Percentiles rank a stretch among this genome's conserved stretches.
Evolutionary conservation across 495 filamentous ascomycete genomes (phyloP).

Genomic region (Massariosphaeria phaeospora): DNA sequence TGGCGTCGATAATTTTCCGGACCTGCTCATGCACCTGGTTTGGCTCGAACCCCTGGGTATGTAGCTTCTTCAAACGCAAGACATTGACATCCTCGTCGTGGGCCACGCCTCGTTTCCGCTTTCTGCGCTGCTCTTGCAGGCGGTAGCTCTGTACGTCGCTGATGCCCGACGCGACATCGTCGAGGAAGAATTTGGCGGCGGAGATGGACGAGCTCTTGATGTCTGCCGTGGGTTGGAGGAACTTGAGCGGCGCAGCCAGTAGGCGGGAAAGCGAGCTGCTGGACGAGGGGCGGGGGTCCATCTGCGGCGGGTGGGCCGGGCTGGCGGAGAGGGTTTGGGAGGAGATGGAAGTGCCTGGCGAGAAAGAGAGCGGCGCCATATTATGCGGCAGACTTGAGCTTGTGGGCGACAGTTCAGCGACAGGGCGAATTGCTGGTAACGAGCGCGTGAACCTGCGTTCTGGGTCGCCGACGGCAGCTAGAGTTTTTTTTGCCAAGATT

Average conservation of each 20-base stretch:
- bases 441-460: too few species aligned
- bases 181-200: conserved; percentile 69
- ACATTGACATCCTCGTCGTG: conserved; percentile 42
- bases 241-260: conserved; percentile 52
- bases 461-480: too few species aligned
- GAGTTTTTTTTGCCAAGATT: too few species aligned
- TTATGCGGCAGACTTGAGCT: too few species aligned
- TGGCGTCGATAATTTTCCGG: conserved; percentile 63
- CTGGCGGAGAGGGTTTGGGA: conserved; percentile 35
- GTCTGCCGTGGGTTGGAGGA: conserved; percentile 61
- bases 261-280: too few species aligned
- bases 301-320: conserved; percentile 29
- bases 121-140: conserved; percentile 48
- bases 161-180: conserved; percentile 66
- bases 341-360: conserved; percentile 31
- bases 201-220: conserved; percentile 61
- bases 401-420: too few species aligned
- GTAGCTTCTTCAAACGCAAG: conserved; percentile 68
- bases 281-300: conserved; percentile 21
- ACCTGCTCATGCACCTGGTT: conserved; percentile 95
- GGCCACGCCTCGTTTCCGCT: conserved; percentile 57
- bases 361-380: conserved; percentile 32
- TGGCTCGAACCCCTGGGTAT: conserved; percentile 81
- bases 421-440: too few species aligned
- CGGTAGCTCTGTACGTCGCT: conserved; percentile 49